Conservation (phyloP, 345 rosid species). For the Brassica nigra region DNA sequence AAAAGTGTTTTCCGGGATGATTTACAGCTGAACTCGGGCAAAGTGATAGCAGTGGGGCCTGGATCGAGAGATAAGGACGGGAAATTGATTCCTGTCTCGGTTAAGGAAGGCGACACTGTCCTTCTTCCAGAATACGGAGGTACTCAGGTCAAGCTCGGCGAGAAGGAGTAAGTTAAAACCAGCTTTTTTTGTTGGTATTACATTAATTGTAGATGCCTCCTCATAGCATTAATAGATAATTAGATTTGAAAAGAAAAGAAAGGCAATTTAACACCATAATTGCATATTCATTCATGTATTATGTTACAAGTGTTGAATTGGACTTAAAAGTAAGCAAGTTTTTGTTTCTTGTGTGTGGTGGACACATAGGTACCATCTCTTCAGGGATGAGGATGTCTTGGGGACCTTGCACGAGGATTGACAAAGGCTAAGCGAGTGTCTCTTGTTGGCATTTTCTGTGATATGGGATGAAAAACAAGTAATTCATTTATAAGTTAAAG, state of each 20-base stretch:
- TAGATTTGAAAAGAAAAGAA: neutral
- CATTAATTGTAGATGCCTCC: neutral
- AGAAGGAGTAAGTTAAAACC: constrained; percentile 59
- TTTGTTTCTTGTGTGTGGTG: constrained; percentile 1
- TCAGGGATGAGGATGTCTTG: constrained; percentile 79
- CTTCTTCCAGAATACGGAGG: constrained; percentile 88
- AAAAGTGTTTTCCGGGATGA: neutral
- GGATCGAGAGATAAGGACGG: constrained; percentile 66
- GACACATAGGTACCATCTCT: constrained; percentile 60
- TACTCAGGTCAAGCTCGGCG: constrained; percentile 74
- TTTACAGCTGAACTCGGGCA: constrained; percentile 78
- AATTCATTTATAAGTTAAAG: constrained; percentile 15
- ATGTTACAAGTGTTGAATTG: neutral
- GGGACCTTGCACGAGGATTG: constrained; percentile 70
- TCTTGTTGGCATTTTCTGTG: neutral
- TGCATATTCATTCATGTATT: neutral
- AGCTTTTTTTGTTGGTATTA: neutral
- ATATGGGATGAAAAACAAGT: neutral
- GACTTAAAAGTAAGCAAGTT: neutral
- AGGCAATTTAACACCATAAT: neutral
- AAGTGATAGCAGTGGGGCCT: constrained; percentile 75
- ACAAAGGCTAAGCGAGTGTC: neutral
- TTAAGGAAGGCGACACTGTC: constrained; percentile 88
- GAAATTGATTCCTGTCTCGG: constrained; percentile 56
- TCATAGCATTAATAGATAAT: neutral